Evolutionary conservation across 805 yeast species (phyloP).

Genomic region (Candida chauliodis): DNA sequence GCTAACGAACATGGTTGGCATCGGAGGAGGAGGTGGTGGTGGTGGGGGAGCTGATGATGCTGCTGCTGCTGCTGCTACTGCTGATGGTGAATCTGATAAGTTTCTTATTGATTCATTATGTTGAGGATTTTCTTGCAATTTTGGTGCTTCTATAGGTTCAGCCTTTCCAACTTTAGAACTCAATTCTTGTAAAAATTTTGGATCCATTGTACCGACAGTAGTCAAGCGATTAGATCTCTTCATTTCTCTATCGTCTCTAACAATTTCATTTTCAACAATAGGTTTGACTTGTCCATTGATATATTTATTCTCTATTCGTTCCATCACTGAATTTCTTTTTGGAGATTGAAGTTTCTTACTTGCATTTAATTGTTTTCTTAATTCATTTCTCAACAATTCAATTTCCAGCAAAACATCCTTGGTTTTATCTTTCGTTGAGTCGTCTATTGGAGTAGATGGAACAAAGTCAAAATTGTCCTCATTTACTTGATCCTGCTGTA

Average conservation of each 20-base stretch:
- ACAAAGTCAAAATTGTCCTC: slow-evolving; percentile 10
- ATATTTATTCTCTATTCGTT: slow-evolving; percentile 42
- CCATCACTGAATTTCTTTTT: slow-evolving; percentile 17
- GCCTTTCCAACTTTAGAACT: slow-evolving; percentile 45
- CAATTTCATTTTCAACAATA: slow-evolving; percentile 9
- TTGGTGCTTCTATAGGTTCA: slow-evolving; percentile 29
- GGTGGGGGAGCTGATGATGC: slow-evolving; percentile 19
- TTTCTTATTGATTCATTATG: background rate
- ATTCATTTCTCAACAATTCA: slow-evolving; percentile 35
- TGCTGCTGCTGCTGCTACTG: slow-evolving; percentile 25
- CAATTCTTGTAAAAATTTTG: slow-evolving; percentile 53
- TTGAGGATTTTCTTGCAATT: slow-evolving; percentile 7
- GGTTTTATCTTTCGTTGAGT: slow-evolving; percentile 32
- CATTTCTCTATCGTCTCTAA: slow-evolving; percentile 20
- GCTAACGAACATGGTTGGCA: slow-evolving; percentile 7
- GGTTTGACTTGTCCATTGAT: slow-evolving; percentile 40
- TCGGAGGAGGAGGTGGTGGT: slow-evolving; percentile 20
- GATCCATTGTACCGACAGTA: slow-evolving; percentile 40
- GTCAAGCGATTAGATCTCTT: slow-evolving; percentile 25
- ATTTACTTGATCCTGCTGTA: slow-evolving; percentile 14
- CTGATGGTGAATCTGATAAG: slow-evolving; percentile 11
- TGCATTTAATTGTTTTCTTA: slow-evolving; percentile 36
- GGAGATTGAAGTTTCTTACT: slow-evolving; percentile 11
- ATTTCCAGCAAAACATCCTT: slow-evolving; percentile 42
- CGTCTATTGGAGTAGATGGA: slow-evolving; percentile 24